These are phyloP conservation scores for Pseudozyma pruni DNA, from an alignment of 1,284 basidiomycete species.

Conservation along the genomic window DNA sequence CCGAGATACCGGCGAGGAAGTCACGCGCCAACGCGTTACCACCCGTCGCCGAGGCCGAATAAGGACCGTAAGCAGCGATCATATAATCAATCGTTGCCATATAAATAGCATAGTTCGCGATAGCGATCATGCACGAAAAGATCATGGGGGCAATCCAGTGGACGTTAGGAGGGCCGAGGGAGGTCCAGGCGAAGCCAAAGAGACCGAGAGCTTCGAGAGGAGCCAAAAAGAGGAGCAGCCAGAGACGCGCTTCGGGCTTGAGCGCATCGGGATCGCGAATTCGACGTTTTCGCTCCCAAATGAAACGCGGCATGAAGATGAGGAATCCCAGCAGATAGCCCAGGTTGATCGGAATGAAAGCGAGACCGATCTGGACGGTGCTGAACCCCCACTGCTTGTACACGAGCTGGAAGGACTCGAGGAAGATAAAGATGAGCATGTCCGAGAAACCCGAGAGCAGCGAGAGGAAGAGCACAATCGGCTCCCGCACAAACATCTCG, in stretches of 20 bases:
- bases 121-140: conserved; percentile 68
- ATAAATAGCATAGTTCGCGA: conserved; percentile 67
- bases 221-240: conserved; percentile 68
- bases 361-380: conserved; percentile 64
- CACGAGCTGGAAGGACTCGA: conserved; percentile 69
- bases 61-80: conserved; percentile 69
- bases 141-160: conserved; percentile 70
- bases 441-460: conserved; percentile 69
- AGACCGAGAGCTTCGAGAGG: conserved; percentile 69
- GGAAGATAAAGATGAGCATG: conserved; percentile 69
- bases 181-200: conserved; percentile 70
- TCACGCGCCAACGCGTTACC: conserved; percentile 66
- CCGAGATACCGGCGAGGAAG: conserved; percentile 69
- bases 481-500: conserved; percentile 68
- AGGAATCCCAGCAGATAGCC: conserved; percentile 69
- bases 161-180: conserved; percentile 65
- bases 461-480: conserved; percentile 69
- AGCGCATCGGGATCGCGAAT: conserved; percentile 58
- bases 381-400: conserved; percentile 69
- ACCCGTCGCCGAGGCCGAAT: conserved; percentile 68
- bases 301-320: conserved; percentile 67
- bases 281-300: conserved; percentile 56
- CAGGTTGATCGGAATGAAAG: conserved; percentile 69
- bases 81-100: conserved; percentile 69
- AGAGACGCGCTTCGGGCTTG: conserved; percentile 68